Evolutionary conservation across 192 early-diverging fungal genomes (phyloP).

Genomic region (Dispira simplex): DNA sequence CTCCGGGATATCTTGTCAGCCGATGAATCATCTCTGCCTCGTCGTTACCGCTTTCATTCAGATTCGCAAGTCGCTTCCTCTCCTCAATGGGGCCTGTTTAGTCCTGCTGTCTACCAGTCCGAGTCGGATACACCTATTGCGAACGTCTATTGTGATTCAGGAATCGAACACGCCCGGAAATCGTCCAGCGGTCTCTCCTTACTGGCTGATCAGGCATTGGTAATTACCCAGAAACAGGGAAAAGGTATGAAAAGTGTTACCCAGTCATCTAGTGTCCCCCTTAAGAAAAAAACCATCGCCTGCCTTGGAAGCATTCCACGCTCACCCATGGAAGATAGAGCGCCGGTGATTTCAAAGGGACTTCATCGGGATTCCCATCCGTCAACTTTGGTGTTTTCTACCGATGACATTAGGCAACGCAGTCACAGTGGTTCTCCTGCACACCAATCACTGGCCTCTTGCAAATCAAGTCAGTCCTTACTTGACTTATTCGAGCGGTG

Average conservation of each 20-base stretch:
- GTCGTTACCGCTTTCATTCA: too few species aligned
- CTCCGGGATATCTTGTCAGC: too few species aligned
- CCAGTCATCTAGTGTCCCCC: background rate
- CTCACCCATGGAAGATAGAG: background rate
- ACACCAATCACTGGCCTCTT: background rate
- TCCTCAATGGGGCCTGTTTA: background rate
- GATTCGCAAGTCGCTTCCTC: too few species aligned
- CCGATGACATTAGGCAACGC: too few species aligned
- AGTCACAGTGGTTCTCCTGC: background rate
- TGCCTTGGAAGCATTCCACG: background rate
- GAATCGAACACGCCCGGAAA: background rate
- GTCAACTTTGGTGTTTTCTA: background rate
- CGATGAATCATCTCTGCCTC: too few species aligned
- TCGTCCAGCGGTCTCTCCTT: background rate
- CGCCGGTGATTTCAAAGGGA: background rate
- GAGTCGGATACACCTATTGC: background rate
- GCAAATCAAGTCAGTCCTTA: conserved; percentile 6
- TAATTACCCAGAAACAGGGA: too few species aligned
- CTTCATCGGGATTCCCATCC: background rate
- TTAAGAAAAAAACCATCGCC: background rate
- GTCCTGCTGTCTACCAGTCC: background rate
- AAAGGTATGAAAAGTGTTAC: background rate
- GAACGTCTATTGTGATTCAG: background rate
- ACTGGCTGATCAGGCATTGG: background rate
- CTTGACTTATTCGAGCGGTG: conserved; percentile 2